phyloP scores from a whole-genome alignment of 805 yeast genomes.

The Debaryomyces prosopidis region DNA sequence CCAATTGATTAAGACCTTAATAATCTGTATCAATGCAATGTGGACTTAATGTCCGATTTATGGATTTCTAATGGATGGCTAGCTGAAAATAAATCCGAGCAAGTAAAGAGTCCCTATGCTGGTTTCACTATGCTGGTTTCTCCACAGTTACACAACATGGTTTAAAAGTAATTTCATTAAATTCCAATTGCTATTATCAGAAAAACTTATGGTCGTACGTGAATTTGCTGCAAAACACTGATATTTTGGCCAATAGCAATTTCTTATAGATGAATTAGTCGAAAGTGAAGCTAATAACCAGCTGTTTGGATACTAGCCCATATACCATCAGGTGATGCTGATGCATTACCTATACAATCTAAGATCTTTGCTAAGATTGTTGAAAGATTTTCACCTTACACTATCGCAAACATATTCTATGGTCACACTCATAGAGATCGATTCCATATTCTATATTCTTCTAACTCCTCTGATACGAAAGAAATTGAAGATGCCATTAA shows the following conservation, averaged over 20 bases:
- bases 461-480: constrained; percentile 34
- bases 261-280: constrained; percentile 60
- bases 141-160: constrained; percentile 56
- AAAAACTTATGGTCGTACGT: constrained; percentile 56
- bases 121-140: constrained; percentile 71
- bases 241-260: constrained; percentile 65
- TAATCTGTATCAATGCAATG: constrained; percentile 37
- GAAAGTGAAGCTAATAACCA: constrained; percentile 58
- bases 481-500: constrained; percentile 46
- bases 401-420: constrained; percentile 67
- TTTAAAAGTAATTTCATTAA: constrained; percentile 59
- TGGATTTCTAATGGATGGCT: constrained; percentile 42
- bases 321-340: constrained; percentile 56
- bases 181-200: constrained; percentile 68
- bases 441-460: constrained; percentile 57
- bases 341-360: constrained; percentile 63
- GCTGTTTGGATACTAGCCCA: constrained; percentile 77
- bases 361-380: constrained; percentile 55
- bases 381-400: constrained; percentile 66
- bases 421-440: constrained; percentile 76
- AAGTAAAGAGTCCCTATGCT: constrained; percentile 45
- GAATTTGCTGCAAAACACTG: constrained; percentile 54
- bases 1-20: constrained; percentile 37
- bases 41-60: constrained; percentile 35
- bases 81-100: constrained; percentile 20